phyloP scores from a whole-genome alignment of 2,329 filamentous ascomycete species.

The Fusarium piperis region DNA sequence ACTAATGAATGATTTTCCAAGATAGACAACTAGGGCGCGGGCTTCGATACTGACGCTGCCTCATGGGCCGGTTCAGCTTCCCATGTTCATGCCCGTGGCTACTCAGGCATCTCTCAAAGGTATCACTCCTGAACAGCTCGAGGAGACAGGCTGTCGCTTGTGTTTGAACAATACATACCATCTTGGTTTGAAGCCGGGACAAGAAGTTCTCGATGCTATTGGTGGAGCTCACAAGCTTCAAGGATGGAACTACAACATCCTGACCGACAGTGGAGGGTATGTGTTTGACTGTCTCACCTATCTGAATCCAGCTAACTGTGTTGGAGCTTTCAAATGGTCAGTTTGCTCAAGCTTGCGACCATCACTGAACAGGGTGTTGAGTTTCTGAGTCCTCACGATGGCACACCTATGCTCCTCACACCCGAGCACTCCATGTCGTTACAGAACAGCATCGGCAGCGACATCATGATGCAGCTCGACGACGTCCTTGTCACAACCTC shows the following conservation, averaged over 20 bases:
- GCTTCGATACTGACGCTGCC: slow-evolving; percentile 88
- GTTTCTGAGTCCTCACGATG: slow-evolving; percentile 96
- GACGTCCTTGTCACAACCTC: slow-evolving; percentile 97
- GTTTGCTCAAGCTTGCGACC: slow-evolving; percentile 88
- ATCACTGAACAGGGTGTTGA: slow-evolving; percentile 96
- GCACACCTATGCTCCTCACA: slow-evolving; percentile 93
- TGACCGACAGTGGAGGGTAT: slow-evolving; percentile 82
- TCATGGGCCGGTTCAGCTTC: slow-evolving; percentile 89
- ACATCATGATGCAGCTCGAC: slow-evolving; percentile 99
- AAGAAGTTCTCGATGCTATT: slow-evolving; percentile 84
- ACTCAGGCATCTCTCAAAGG: slow-evolving; percentile 97
- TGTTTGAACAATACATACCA: slow-evolving; percentile 99
- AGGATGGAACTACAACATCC: slow-evolving; percentile 93
- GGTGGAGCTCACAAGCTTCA: slow-evolving; percentile 95
- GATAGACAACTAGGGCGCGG: slow-evolving; percentile 90
- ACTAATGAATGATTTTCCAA: slow-evolving; percentile 32
- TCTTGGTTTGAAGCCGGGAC: slow-evolving; percentile 91
- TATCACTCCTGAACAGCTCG: slow-evolving; percentile 89
- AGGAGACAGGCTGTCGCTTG: slow-evolving; percentile 86
- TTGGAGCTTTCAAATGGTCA: slow-evolving; percentile 98
- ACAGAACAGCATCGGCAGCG: slow-evolving; percentile 96
- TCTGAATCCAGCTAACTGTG: slow-evolving; percentile 9
- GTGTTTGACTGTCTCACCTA: slow-evolving; percentile 23
- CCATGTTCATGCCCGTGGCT: slow-evolving; percentile 98
- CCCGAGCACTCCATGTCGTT: slow-evolving; percentile 96